Evolutionary conservation across 164 flowering plant species (phyloP).

Genomic region (Chimonanthus praecox): DNA sequence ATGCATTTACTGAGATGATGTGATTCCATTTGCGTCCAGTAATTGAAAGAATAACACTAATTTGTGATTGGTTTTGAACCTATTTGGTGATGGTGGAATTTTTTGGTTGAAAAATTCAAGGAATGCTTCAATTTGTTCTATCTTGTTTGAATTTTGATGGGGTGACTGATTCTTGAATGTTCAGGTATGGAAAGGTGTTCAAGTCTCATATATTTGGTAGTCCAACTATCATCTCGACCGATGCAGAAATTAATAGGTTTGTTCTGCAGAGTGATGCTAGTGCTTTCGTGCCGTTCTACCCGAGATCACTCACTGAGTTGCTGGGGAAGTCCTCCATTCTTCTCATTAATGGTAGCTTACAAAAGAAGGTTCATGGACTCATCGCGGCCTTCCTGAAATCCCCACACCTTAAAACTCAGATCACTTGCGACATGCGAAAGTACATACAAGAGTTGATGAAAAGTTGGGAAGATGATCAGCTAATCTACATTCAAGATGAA

Average conservation of each 20-base stretch:
- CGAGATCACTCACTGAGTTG: conserved; percentile 76
- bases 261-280: conserved; percentile 78
- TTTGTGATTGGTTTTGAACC: too few relatives aligned
- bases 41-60: background rate
- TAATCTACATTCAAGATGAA: conserved; percentile 72
- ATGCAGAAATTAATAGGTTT: conserved; percentile 72
- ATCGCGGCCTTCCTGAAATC: conserved; percentile 84
- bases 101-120: background rate
- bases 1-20: too few relatives aligned
- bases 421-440: conserved; percentile 66
- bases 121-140: background rate
- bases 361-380: conserved; percentile 81
- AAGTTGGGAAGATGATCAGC: conserved; percentile 53
- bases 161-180: background rate
- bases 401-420: conserved; percentile 65
- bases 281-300: conserved; percentile 75
- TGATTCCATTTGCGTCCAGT: too few relatives aligned
- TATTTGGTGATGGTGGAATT: background rate
- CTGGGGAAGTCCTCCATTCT: conserved; percentile 90
- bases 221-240: conserved; percentile 75
- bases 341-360: conserved; percentile 73
- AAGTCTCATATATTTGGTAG: conserved; percentile 91
- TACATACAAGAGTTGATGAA: conserved; percentile 56
- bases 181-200: conserved; percentile 94
- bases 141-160: background rate